Conservation (phyloP, 345 rosid species). For the Camelina neglecta region DNA sequence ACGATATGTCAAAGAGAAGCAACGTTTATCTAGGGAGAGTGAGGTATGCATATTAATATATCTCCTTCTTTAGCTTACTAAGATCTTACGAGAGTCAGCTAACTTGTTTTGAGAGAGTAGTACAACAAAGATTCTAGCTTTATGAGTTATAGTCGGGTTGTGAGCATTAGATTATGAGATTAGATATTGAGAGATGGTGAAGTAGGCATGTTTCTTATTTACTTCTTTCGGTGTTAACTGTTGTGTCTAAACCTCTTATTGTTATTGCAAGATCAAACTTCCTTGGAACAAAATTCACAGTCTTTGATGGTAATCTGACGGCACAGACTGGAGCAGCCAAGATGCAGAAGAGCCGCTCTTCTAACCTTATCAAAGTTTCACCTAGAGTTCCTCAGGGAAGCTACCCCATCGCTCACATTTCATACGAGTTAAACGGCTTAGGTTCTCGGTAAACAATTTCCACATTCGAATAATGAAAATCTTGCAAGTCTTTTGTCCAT, state of each 20-base stretch:
- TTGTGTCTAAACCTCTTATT: conserved; percentile 6
- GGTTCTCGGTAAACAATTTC: conserved; percentile 62
- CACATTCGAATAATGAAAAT: not conserved
- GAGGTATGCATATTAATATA: conserved; percentile 47
- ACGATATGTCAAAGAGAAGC: conserved; percentile 53
- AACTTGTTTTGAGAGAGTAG: not conserved
- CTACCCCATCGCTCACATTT: conserved; percentile 62
- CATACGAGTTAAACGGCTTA: conserved; percentile 71
- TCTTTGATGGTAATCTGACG: conserved; percentile 53
- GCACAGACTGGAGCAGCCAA: conserved; percentile 52
- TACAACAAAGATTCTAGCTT: not conserved
- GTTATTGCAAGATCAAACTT: conserved; percentile 66
- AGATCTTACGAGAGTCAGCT: not conserved
- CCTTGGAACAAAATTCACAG: conserved; percentile 73
- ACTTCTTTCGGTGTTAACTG: not conserved
- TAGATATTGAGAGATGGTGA: no score
- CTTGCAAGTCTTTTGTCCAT: not conserved
- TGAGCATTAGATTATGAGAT: conserved; percentile 8
- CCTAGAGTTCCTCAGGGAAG: conserved; percentile 57
- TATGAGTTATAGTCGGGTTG: not conserved
- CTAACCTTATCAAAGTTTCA: conserved; percentile 61
- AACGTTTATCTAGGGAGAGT: conserved; percentile 61
- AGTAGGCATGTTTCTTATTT: no score
- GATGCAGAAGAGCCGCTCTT: conserved; percentile 62
- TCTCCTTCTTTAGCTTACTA: not conserved